Evolutionary conservation across 768 basidiomycete genomes (phyloP).

Genomic region (Kwoniella dendrophila): DNA sequence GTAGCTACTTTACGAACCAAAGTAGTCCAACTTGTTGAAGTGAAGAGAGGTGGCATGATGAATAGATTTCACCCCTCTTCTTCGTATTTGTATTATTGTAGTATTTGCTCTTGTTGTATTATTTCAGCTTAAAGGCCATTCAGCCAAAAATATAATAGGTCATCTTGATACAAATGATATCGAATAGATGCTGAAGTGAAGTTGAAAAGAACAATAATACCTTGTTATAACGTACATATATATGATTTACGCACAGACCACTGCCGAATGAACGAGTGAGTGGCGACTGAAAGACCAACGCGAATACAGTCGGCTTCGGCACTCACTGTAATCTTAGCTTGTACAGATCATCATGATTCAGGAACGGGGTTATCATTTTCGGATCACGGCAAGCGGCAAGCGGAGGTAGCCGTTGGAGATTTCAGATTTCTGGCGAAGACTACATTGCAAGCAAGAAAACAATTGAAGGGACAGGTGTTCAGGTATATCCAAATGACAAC

Average conservation of each 20-base stretch:
- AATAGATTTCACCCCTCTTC: constrained; percentile 7
- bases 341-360: background rate
- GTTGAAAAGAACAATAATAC: background rate
- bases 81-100: background rate
- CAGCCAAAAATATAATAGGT: background rate
- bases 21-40: constrained; percentile 33
- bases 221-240: background rate
- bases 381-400: background rate
- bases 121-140: background rate
- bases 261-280: background rate
- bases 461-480: background rate
- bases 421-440: background rate
- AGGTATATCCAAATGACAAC: background rate
- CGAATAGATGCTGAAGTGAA: background rate
- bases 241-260: background rate
- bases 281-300: constrained; percentile 13
- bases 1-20: constrained; percentile 31
- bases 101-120: background rate
- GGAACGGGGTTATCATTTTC: background rate
- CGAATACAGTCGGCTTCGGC: constrained; percentile 14
- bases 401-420: constrained; percentile 6
- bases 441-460: background rate
- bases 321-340: too few species aligned
- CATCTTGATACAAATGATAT: background rate
- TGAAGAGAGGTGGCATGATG: constrained; percentile 43